phyloP scores from a whole-genome alignment of 1,139 yeast genomes.

The Magnusiomyces paraingens region DNA sequence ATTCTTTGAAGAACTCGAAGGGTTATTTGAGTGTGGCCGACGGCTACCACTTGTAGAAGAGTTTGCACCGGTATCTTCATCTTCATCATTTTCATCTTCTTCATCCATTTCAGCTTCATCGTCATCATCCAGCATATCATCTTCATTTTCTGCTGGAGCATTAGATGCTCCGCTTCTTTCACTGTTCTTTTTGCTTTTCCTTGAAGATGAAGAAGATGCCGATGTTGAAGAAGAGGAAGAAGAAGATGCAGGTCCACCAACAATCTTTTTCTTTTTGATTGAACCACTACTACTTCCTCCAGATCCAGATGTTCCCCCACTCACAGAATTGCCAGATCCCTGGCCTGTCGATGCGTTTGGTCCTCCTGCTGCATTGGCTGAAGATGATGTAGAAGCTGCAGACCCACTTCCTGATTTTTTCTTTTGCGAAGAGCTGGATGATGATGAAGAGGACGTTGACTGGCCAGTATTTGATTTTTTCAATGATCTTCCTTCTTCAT shows the following conservation, averaged over 20 bases:
- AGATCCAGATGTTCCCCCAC: neutral
- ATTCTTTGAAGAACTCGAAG: too few species aligned
- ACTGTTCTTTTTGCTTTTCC: neutral
- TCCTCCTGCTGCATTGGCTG: slow-evolving; percentile 4
- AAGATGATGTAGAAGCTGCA: too few species aligned
- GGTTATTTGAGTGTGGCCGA: too few species aligned
- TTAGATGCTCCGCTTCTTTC: neutral
- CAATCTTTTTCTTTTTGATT: neutral
- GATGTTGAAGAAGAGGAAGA: neutral
- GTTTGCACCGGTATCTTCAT: slow-evolving; percentile 6
- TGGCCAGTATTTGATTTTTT: too few species aligned
- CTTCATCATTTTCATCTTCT: slow-evolving; percentile 9
- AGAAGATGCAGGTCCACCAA: neutral
- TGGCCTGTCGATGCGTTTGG: neutral
- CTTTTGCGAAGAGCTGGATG: too few species aligned
- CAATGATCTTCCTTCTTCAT: too few species aligned
- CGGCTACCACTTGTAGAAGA: too few species aligned
- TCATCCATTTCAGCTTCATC: slow-evolving; percentile 6
- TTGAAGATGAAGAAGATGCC: neutral
- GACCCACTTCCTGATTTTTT: too few species aligned
- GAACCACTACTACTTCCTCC: neutral
- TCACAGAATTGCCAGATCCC: neutral
- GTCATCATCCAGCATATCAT: slow-evolving; percentile 8
- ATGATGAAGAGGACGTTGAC: too few species aligned
- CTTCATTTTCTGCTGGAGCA: slow-evolving; percentile 3